A percentile compares a stretch with the other conserved stretches of the same genome.
Conservation (phyloP, 257 asterid species). For the Solanum medicagineum region DNA sequence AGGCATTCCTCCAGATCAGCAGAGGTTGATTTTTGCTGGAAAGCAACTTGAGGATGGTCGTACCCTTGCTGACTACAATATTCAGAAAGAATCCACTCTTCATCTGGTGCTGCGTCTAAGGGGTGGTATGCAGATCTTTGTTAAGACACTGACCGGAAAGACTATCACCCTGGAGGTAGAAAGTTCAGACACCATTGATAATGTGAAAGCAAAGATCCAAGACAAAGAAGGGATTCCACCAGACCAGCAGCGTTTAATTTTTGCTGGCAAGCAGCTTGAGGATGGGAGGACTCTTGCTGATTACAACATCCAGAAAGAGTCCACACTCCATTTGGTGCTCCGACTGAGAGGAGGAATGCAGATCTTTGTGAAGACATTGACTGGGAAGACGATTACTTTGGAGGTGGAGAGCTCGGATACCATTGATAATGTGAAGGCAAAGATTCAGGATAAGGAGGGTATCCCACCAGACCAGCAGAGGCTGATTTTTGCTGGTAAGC, state of each 20-base stretch:
- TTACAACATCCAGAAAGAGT: background rate
- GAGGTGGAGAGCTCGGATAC: background rate
- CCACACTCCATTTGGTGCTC: background rate
- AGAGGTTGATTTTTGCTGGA: conserved; percentile 3
- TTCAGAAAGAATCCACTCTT: conserved; percentile 13
- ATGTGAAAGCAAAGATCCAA: background rate
- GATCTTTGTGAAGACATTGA: background rate
- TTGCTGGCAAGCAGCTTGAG: conserved; percentile 4
- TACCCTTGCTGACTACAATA: conserved; percentile 7
- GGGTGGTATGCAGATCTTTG: conserved; percentile 4
- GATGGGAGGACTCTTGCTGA: conserved; percentile 2
- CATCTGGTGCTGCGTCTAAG: conserved; percentile 9
- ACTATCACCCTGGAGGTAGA: background rate
- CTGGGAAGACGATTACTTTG: background rate
- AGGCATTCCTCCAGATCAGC: conserved; percentile 10
- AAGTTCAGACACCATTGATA: background rate
- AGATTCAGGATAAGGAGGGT: background rate
- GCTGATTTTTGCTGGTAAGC: conserved; percentile 1
- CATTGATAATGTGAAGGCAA: background rate
- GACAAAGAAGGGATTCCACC: background rate
- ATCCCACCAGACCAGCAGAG: background rate
- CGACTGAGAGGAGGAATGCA: background rate
- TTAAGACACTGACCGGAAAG: background rate
- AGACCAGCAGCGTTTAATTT: background rate
- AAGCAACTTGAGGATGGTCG: conserved; percentile 12